These are phyloP conservation scores for Ceratocystis papillata DNA, from an alignment of 2,329 filamentous ascomycete species.

Conservation along the genomic window DNA sequence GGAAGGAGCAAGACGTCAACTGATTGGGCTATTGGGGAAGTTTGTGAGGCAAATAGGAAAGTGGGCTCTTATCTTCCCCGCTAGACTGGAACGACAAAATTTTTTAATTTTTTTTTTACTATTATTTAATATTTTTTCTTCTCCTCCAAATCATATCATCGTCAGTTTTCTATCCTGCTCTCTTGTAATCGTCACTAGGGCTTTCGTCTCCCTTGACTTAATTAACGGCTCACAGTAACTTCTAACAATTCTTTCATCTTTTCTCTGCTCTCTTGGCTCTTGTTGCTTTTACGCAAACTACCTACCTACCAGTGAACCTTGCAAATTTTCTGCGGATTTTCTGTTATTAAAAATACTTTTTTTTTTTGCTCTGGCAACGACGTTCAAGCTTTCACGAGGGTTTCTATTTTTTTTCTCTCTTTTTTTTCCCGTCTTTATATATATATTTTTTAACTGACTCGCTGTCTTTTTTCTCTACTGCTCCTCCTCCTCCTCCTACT, in stretches of 20 bases:
- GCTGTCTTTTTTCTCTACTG: neutral
- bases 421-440: neutral
- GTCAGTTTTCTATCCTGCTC: neutral
- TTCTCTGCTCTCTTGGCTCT: too few species aligned
- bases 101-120: slow-evolving; percentile 10
- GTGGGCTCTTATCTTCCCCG: neutral
- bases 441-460: too few species aligned
- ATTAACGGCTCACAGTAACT: too few species aligned
- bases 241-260: too few species aligned
- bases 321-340: neutral
- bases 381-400: neutral
- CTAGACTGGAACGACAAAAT: neutral
- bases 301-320: too few species aligned
- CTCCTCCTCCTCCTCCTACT: neutral
- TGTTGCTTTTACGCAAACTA: too few species aligned
- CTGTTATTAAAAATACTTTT: neutral
- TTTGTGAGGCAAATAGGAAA: neutral
- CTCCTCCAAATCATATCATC: slow-evolving; percentile 3
- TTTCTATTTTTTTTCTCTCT: neutral
- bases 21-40: neutral
- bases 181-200: neutral
- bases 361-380: slow-evolving; percentile 5
- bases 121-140: slow-evolving; percentile 13
- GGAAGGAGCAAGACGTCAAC: neutral
- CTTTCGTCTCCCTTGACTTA: too few species aligned